A percentile compares a stretch with the other conserved stretches of the same genome.
Conservation (phyloP, 805 yeast genomes). For the Metschnikowia koreensis region DNA sequence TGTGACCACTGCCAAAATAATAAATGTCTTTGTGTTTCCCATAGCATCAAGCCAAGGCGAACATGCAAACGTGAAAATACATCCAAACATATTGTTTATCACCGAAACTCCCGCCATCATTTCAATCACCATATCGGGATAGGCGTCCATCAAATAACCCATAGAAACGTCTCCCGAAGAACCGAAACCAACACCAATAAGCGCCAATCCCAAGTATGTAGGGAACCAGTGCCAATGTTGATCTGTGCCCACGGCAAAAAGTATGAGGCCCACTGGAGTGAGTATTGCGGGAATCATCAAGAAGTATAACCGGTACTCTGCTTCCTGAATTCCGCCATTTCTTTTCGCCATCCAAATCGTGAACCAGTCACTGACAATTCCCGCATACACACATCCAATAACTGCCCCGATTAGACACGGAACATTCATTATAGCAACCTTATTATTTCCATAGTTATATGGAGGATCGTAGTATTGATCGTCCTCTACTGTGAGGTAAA, state of each 20-base stretch:
- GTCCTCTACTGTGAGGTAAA: conserved; percentile 72
- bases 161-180: conserved; percentile 70
- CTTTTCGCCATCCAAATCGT: conserved; percentile 60
- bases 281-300: conserved; percentile 53
- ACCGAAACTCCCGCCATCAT: conserved; percentile 69
- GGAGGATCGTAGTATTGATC: conserved; percentile 64
- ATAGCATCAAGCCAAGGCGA: conserved; percentile 56
- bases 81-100: conserved; percentile 62
- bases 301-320: conserved; percentile 62
- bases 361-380: conserved; percentile 56
- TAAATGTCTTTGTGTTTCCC: conserved; percentile 59
- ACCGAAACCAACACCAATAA: conserved; percentile 69
- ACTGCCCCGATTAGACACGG: conserved; percentile 67
- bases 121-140: conserved; percentile 67
- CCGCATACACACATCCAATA: conserved; percentile 66
- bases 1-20: conserved; percentile 59
- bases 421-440: conserved; percentile 73
- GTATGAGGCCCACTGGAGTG: conserved; percentile 59
- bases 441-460: conserved; percentile 60
- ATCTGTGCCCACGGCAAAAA: conserved; percentile 67
- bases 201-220: conserved; percentile 59
- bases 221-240: conserved; percentile 51
- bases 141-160: conserved; percentile 64
- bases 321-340: conserved; percentile 61
- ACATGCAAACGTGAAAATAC: conserved; percentile 65